Percentiles rank a stretch among this genome's conserved stretches.
These are phyloP conservation scores for Gastrolobium bilobum DNA, from an alignment of 306 rosid genomes.

Conservation along the genomic window DNA sequence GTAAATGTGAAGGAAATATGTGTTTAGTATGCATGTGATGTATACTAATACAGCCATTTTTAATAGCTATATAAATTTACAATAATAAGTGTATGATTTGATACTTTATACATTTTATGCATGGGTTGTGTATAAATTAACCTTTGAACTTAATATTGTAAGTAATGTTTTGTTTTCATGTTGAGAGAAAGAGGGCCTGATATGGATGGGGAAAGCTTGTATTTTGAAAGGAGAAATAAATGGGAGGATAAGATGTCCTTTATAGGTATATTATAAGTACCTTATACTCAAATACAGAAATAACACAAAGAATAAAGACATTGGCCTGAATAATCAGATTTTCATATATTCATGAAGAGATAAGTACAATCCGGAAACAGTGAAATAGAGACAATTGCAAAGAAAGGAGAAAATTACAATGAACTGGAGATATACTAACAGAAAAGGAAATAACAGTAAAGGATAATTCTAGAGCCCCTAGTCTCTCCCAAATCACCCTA, in stretches of 20 bases:
- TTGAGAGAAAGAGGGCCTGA: conserved; percentile 22
- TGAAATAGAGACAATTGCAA: too few relatives aligned
- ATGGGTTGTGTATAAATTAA: not conserved
- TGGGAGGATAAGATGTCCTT: not conserved
- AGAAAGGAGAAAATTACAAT: too few relatives aligned
- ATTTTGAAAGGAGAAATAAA: not conserved
- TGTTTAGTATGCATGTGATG: not conserved
- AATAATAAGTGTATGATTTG: not conserved
- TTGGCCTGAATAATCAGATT: too few relatives aligned
- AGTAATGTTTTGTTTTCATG: not conserved
- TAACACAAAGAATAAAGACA: too few relatives aligned
- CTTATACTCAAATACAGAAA: too few relatives aligned
- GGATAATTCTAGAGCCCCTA: too few relatives aligned
- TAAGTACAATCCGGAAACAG: too few relatives aligned
- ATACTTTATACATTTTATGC: not conserved
- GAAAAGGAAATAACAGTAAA: too few relatives aligned
- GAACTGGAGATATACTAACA: too few relatives aligned
- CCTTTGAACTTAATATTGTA: not conserved
- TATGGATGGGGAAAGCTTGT: not conserved
- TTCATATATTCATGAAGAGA: too few relatives aligned
- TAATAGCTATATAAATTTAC: not conserved
- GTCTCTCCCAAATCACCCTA: too few relatives aligned
- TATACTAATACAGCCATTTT: not conserved
- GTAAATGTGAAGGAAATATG: conserved; percentile 5
- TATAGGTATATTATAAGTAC: not conserved